Base-by-base conservation (phyloP, 1,139 yeast genomes). In the Hansenula sp. region DNA sequence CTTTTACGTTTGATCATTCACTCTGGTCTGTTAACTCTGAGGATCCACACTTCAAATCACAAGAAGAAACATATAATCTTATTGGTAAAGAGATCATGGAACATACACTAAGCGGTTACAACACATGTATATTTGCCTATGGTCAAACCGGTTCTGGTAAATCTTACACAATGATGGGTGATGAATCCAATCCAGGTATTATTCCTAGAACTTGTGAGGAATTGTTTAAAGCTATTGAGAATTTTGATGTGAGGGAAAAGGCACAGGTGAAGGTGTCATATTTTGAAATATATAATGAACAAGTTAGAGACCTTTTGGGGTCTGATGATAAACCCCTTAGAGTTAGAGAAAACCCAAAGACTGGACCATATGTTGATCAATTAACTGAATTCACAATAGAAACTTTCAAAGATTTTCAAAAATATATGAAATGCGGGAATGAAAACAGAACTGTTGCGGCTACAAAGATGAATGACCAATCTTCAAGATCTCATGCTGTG, bases 91-190 rank as follows among this genome's bases (percentile, higher is more conserved):
- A 76, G 36, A 67, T 82, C 47, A 63, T 85, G n/a, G 71, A 74
- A 28, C 88, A 84, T 55, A 75, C 82, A 31, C 70, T 84, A 52
- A 72, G 72, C 45, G 94, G 94, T 0, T 85, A 74, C 61, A 84
- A 85, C 58, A 83, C 86, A 21, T 84, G 93, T 59, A 73, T 85
- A 11, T 70, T 85, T 54, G 91, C 93, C 0, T 81, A 85, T 55
- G 94, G 94, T 1, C 91, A 84, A 59, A 84, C 93, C 0, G 85
- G 91, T 3, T 72, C 79, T 1, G 93, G 93, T 3, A 84, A 84
- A 56, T 79, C 91, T 0, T 77, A 70, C 54, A 82, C 91, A 1
- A 84, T 84, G 90, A 79, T 82, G 82, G 91, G 91, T 0, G 54
- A 61, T 10, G 60, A 66, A 0, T 54, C 54, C 0, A 71, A 71